A percentile compares a stretch with the other conserved stretches of the same genome.
Evolutionary conservation across 352 stramenopile species (phyloP).

Genomic region (Pythium sukuiense): DNA sequence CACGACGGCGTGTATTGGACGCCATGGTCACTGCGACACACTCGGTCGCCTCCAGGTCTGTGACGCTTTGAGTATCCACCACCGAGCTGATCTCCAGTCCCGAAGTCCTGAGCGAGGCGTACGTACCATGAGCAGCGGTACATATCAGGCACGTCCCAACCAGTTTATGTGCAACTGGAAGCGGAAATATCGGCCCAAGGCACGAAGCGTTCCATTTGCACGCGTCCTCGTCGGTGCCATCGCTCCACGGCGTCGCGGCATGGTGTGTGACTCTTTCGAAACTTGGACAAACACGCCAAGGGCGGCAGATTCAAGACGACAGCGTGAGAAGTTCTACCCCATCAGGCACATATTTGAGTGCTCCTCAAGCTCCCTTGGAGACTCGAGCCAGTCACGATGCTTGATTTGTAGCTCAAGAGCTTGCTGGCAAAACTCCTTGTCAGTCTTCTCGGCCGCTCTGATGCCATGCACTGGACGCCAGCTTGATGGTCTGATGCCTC

Average conservation of each 20-base stretch:
- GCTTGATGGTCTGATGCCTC: not conserved
- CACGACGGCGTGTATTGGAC: not conserved
- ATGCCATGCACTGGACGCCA: not conserved
- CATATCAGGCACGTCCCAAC: not conserved
- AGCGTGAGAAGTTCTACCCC: too few relatives aligned
- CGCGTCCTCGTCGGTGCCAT: not conserved
- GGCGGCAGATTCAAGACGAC: not conserved
- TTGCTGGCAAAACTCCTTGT: not conserved
- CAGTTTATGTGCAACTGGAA: not conserved
- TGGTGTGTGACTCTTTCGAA: not conserved
- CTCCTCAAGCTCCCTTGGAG: too few relatives aligned
- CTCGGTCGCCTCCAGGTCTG: not conserved
- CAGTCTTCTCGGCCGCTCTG: not conserved
- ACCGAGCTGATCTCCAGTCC: not conserved
- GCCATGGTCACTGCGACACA: not conserved
- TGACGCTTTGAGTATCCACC: not conserved
- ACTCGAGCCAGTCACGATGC: not conserved
- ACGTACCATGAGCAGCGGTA: not conserved
- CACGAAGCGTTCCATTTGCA: not conserved
- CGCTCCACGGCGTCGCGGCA: not conserved
- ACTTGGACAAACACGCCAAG: not conserved
- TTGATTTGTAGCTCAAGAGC: not conserved
- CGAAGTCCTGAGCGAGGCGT: not conserved
- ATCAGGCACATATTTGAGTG: too few relatives aligned
- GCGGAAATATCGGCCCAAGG: not conserved